Base-by-base conservation (phyloP, 2,329 filamentous ascomycete species). In the Exophiala oligosperma region DNA sequence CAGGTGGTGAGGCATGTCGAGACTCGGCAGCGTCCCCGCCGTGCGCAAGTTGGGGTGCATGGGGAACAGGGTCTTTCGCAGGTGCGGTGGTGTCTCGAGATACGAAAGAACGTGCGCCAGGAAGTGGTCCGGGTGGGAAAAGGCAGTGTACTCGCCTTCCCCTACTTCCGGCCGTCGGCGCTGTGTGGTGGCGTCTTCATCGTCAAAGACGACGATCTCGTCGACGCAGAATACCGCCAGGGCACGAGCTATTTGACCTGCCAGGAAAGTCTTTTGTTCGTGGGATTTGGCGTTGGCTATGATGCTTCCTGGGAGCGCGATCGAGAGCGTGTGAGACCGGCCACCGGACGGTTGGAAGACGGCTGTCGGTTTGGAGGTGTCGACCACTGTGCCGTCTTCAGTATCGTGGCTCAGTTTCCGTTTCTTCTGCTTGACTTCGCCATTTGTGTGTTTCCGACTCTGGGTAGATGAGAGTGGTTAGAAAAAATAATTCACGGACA, bases 1-100 rank as follows among this genome's bases (percentile, higher is more conserved):
- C 7, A 92, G 80, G 73, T 96, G 91, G 71, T 93, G 90, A 14
- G 91, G 91, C 81, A 94, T 91, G 71, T 95, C 91, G 56, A 95
- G 77, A 68, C 84, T 90, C 0, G 89, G 89, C 28, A 95, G 76
- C 40, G 87, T 80, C 6, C 90, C 90, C 40, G 89, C 90, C 11
- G 84, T 84, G 40, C 84, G 80, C 43, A 95, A 79, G 69, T 95
- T 92, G 8, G 89, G 86, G 69, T 95, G 91, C 62, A 92, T 77
- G 1, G 88, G 87, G 66, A 95, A 93, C 2, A 96, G 79, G 1
- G 81, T 75, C 70, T 86, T 87, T 67, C 90, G 85, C 74, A 96
- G 85, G 73, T 94, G 88, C 1, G 91, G 90, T 29, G 91, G 91
- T 3, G 89, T 89, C 73, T 96, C 91, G 60, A 95, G 84, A 74